These are phyloP conservation scores for Aeminium ludgeri DNA, from an alignment of 495 filamentous ascomycete genomes.

Conservation along the genomic window DNA sequence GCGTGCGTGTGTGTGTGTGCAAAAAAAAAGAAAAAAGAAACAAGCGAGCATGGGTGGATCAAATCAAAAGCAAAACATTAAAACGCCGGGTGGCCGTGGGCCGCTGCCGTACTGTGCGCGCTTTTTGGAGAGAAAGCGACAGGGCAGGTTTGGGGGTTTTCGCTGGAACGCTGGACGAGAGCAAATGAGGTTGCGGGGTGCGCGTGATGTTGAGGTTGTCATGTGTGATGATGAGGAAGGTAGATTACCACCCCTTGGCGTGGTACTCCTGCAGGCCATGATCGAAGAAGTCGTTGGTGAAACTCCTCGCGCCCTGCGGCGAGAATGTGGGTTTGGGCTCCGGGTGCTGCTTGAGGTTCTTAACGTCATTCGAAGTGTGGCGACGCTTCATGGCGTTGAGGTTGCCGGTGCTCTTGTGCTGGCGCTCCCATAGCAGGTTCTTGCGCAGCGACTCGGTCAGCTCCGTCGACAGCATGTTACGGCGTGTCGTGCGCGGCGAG, in stretches of 20 bases:
- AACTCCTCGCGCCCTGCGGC: constrained; percentile 39
- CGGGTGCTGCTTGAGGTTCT: constrained; percentile 66
- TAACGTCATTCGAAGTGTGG: constrained; percentile 80
- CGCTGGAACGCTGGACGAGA: background rate
- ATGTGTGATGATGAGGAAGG: background rate
- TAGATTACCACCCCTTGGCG: constrained; percentile 46
- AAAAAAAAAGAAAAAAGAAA: no score
- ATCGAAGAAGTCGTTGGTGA: constrained; percentile 48
- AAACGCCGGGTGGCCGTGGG: no score
- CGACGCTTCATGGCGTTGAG: constrained; percentile 78
- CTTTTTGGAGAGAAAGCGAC: no score
- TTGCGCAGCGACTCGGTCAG: constrained; percentile 65
- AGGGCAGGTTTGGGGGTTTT: no score
- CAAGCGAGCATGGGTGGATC: no score
- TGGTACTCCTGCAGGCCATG: constrained; percentile 53
- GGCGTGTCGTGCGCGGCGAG: constrained; percentile 79
- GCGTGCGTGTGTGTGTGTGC: no score
- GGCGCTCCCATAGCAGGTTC: constrained; percentile 70
- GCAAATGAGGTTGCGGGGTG: no score
- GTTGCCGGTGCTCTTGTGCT: constrained; percentile 77
- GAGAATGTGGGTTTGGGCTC: constrained; percentile 14
- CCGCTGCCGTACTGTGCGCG: no score
- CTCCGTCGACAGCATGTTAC: constrained; percentile 94
- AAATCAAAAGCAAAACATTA: no score
- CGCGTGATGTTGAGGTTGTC: no score